Conservation (phyloP, 1,284 basidiomycete genomes). For the Fomitopsis pinicola region DNA sequence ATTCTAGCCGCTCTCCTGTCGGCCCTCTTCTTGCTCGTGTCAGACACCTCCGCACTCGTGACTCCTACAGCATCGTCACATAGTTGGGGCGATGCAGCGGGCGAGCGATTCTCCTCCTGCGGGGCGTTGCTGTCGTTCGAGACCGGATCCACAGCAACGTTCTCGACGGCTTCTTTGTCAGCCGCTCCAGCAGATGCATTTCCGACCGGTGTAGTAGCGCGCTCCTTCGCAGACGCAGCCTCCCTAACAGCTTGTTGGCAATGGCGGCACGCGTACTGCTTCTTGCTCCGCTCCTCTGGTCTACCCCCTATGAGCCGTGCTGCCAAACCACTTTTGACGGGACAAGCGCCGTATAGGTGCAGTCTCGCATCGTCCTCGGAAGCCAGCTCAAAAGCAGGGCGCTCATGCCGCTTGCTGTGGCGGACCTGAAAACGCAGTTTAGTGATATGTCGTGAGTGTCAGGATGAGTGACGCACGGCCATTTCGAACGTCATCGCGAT, state of each 20-base stretch:
- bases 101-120: not conserved
- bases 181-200: not conserved
- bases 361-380: conserved; percentile 15
- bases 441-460: not conserved
- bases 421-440: conserved; percentile 38
- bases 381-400: conserved; percentile 40
- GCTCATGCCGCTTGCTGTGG: conserved; percentile 59
- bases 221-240: not conserved
- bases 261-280: conserved; percentile 51
- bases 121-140: too few relatives aligned
- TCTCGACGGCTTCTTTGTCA: not conserved
- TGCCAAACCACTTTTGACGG: conserved; percentile 28
- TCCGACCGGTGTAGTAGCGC: not conserved
- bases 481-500: conserved; percentile 47
- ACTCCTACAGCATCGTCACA: not conserved
- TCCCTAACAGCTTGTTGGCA: conserved; percentile 28
- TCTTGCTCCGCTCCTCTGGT: conserved; percentile 25
- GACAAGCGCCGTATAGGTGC: conserved; percentile 12
- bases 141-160: too few relatives aligned
- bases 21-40: not conserved
- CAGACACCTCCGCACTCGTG: not conserved
- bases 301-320: conserved; percentile 26
- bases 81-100: not conserved
- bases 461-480: conserved; percentile 37
- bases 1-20: not conserved